Evolutionary conservation across 352 stramenopile species (phyloP), one percentile per base, ranked within the genome.

Genomic region (Phytophthora brassicae): DNA sequence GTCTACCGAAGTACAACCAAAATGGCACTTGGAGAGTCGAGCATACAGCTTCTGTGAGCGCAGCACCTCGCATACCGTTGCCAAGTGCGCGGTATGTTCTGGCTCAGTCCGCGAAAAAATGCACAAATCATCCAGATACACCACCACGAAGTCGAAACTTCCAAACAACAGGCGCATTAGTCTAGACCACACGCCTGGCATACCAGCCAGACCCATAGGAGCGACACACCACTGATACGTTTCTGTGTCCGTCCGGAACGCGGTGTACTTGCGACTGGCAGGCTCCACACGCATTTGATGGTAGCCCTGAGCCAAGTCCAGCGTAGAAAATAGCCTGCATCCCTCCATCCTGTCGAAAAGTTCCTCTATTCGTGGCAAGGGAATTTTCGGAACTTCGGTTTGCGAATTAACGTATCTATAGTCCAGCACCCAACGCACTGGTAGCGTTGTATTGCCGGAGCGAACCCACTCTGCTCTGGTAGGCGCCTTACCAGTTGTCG

Each of bases 211-310:
- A 14, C 68, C 66, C 64, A 84, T 84, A 0, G 65, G 71, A 9
- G 56, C 72, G 3, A 79, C 65, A 29, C 57, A 69, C 67, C 70
- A 84, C 16, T 84, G 62, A 39, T 77, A 75, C 2, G 54, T 78
- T 36, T 83, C 68, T 0, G 51, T 41, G 28, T 71, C 28, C 8
- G 59, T 70, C 1, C 71, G 49, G 23, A 80, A 80, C 3, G 74
- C 64, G 1, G 69, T 78, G 19, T 70, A 81, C 45, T 66, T 43
- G 14, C 28, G 35, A 12, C 22, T 51, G 0, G 6, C 16, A 47
- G 19, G 24, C 12, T 29, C 46, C 3, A 68, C 12, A 2, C 28
- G 41, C 64, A 75, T 77, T 24, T 73, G 68, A 28, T 77, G 65
- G 39, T 81, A 76, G 0, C 60, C 69, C 33, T 70, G 56, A 2